A percentile compares a stretch with the other conserved stretches of the same genome.
These are phyloP conservation scores for Fusarium burgessii DNA, from an alignment of 2,329 filamentous ascomycete genomes.

Conservation along the genomic window DNA sequence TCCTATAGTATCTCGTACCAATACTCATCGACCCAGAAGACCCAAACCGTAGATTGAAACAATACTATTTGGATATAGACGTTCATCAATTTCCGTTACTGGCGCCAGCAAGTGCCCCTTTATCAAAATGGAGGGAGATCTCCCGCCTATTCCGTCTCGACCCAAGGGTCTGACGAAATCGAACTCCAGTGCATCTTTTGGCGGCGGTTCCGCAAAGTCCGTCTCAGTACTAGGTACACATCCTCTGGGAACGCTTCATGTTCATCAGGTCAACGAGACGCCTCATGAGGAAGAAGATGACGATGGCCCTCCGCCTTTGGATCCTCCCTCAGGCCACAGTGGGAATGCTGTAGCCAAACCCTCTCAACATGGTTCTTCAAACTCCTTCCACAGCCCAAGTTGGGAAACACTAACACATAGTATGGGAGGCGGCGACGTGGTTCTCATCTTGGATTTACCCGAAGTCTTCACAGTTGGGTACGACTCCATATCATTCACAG, in stretches of 20 bases:
- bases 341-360: not conserved
- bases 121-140: slow-evolving; percentile 43
- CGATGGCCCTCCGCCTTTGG: slow-evolving; percentile 49
- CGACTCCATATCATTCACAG: slow-evolving; percentile 63
- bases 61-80: not conserved
- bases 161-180: slow-evolving; percentile 52
- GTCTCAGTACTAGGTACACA: slow-evolving; percentile 55
- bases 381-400: slow-evolving; percentile 5
- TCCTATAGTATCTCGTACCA: not conserved
- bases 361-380: slow-evolving; percentile 8
- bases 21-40: not conserved
- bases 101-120: not conserved
- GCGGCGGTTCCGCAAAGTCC: slow-evolving; percentile 50
- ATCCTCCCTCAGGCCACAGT: slow-evolving; percentile 28
- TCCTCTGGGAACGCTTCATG: slow-evolving; percentile 58
- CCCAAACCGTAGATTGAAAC: not conserved
- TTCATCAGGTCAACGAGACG: slow-evolving; percentile 49
- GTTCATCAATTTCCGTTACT: not conserved
- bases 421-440: slow-evolving; percentile 60
- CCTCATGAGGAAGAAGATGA: slow-evolving; percentile 37
- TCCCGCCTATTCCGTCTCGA: slow-evolving; percentile 30
- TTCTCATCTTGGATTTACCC: slow-evolving; percentile 66
- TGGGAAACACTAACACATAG: slow-evolving; percentile 42
- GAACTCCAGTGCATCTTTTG: slow-evolving; percentile 48
- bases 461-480: slow-evolving; percentile 64